Evolutionary conservation across 2,329 filamentous ascomycete species (phyloP), one percentile per base, ranked within the genome.

Genomic region (Penicillium sclerotiorum): DNA sequence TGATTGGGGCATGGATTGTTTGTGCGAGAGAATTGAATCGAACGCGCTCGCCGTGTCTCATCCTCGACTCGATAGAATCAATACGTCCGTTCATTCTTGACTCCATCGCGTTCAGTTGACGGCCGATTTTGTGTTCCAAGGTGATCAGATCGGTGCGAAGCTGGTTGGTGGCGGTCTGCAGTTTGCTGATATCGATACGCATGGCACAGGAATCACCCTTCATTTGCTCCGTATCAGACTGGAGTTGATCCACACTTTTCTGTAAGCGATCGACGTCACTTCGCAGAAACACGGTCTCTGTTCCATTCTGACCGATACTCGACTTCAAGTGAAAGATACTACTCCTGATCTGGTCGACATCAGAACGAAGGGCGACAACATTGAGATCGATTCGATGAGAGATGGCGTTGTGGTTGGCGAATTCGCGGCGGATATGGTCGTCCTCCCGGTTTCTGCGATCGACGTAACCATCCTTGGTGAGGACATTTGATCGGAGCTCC

Each of bases 21-120:
- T 69, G 64, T 8, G 70, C 68, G 17, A 73, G 55, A 1, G 70
- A 71, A 58, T 73, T 73, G 58, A 72, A 73, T 4, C 70, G 66
- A 8, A 72, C 63, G 4, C 69, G 61, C 45, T 72, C 68, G 13
- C 62, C 66, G 38, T 70, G 64, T 45, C 61, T 67, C 66, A 71
- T 67, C 0, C 62, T 61, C 1, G 67, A 59, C 40, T 71, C 65
- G 22, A 72, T 65, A 8, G 61, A 42, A 18, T 53, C 47, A 23
- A 55, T 50, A 20, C 52, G 52, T 13, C 33, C 13, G 23, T 44
- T 35, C 18, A 43, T 44, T 27, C 5, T 61, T 58, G 45, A 69
- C 63, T 40, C 66, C 62, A 48, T 64, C 56, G 32, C 62, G 58
- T 42, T 35, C 28, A 57, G 52, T 42, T 69, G 66, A 11, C 60